A percentile compares a stretch with the other conserved stretches of the same genome.
phyloP scores from a whole-genome alignment of 768 basidiomycete genomes.

The Wakefieldia striispora region DNA sequence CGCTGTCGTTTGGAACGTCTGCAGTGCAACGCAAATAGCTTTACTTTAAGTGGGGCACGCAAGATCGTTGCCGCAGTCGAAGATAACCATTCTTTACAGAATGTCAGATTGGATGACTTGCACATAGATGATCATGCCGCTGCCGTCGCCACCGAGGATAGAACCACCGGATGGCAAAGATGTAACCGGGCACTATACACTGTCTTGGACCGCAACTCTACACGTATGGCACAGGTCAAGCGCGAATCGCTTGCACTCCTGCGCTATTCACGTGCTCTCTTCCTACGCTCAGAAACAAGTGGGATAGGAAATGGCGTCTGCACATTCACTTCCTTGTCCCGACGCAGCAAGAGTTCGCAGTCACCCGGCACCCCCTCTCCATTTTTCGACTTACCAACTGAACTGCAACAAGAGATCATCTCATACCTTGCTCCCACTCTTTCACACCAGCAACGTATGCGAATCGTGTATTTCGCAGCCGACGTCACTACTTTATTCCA shows the following conservation, averaged over 20 bases:
- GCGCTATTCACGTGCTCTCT: constrained; percentile 46
- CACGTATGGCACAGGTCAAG: constrained; percentile 38
- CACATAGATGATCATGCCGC: constrained; percentile 27
- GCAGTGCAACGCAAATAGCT: constrained; percentile 53
- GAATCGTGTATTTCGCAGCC: constrained; percentile 52
- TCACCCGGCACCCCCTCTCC: constrained; percentile 16
- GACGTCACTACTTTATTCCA: constrained; percentile 44
- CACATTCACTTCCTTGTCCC: constrained; percentile 3
- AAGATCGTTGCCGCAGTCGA: constrained; percentile 46
- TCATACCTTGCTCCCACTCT: constrained; percentile 57
- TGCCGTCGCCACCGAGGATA: constrained; percentile 24
- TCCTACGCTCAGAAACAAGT: constrained; percentile 37
- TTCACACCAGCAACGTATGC: constrained; percentile 52
- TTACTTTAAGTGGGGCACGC: constrained; percentile 45
- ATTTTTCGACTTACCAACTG: constrained; percentile 49
- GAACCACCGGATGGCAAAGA: constrained; percentile 30
- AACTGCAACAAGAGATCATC: constrained; percentile 57
- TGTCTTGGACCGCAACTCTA: constrained; percentile 44
- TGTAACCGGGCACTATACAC: constrained; percentile 30
- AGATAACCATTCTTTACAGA: constrained; percentile 46
- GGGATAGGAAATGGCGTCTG: not conserved
- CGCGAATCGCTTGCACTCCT: constrained; percentile 51
- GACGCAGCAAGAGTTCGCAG: constrained; percentile 3
- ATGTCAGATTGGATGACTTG: constrained; percentile 53
- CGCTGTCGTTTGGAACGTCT: constrained; percentile 49